phyloP scores from a whole-genome alignment of 345 rosid species.

The Erodium maritimum region DNA sequence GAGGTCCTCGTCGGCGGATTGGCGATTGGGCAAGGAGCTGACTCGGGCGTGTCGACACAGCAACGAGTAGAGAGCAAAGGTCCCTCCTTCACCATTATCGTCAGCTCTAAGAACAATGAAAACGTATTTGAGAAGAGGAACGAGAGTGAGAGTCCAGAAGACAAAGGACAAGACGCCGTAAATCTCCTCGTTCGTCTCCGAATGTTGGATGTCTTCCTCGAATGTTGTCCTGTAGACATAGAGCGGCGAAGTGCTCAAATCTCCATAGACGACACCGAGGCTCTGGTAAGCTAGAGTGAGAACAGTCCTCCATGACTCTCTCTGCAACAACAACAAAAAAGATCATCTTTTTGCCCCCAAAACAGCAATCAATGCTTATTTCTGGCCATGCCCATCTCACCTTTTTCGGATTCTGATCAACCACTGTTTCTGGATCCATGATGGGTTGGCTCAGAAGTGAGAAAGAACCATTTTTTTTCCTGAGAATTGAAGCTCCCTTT shows the following conservation, averaged over 20 bases:
- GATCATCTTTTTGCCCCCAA: too few relatives aligned
- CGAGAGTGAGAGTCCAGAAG: conserved; percentile 79
- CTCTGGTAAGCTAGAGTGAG: too few relatives aligned
- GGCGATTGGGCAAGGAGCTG: conserved; percentile 70
- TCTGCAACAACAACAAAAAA: conserved; percentile 27
- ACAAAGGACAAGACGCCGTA: conserved; percentile 78
- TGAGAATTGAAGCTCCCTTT: not conserved
- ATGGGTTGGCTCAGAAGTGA: not conserved
- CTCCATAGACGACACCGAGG: conserved; percentile 97
- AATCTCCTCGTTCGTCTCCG: conserved; percentile 81
- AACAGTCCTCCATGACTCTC: conserved; percentile 71
- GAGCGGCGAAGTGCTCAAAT: conserved; percentile 73
- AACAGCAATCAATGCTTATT: too few relatives aligned
- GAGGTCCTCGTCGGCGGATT: conserved; percentile 67
- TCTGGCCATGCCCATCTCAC: not conserved
- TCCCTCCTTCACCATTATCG: conserved; percentile 91
- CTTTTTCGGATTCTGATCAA: conserved; percentile 7
- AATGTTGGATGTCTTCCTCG: conserved; percentile 59
- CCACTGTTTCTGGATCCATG: conserved; percentile 14
- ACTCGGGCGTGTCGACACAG: conserved; percentile 82
- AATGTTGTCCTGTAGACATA: conserved; percentile 79
- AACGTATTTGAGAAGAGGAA: conserved; percentile 79
- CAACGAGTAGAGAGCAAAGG: conserved; percentile 82
- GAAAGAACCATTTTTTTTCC: not conserved
- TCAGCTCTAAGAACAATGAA: conserved; percentile 76